These are phyloP conservation scores for Santalum album DNA, from an alignment of 164 flowering plant species.

Conservation along the genomic window DNA sequence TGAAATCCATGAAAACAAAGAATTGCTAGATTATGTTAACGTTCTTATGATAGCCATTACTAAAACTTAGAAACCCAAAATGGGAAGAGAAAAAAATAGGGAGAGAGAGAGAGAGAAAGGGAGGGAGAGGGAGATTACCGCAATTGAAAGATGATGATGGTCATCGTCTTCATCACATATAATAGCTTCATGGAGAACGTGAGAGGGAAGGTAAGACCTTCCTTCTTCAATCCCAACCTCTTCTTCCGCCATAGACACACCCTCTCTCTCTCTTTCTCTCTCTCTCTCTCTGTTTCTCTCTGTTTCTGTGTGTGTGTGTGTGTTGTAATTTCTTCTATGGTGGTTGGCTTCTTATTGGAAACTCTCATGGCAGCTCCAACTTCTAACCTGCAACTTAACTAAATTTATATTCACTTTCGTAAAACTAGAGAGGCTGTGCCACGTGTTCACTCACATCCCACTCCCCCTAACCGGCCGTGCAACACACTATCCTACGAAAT, in stretches of 20 bases:
- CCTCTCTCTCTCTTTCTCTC: background rate
- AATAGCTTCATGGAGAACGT: constrained; percentile 29
- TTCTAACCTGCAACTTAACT: constrained; percentile 43
- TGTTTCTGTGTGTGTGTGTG: background rate
- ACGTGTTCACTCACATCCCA: too few relatives aligned
- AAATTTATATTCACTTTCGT: constrained; percentile 1
- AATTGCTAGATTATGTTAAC: too few relatives aligned
- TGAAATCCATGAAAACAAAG: too few relatives aligned
- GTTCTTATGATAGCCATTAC: too few relatives aligned
- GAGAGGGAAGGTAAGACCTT: constrained; percentile 40
- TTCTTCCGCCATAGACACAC: constrained; percentile 9
- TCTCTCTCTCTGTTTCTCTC: background rate
- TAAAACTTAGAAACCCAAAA: too few relatives aligned
- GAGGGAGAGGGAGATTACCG: too few relatives aligned
- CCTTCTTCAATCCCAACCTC: constrained; percentile 35
- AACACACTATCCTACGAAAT: too few relatives aligned
- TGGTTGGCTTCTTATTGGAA: background rate
- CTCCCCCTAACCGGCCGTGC: too few relatives aligned
- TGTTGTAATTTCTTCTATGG: background rate
- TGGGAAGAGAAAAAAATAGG: too few relatives aligned
- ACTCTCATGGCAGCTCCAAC: constrained; percentile 23
- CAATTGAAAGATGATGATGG: background rate
- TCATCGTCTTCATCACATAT: constrained; percentile 13
- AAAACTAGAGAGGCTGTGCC: too few relatives aligned
- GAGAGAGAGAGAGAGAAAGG: background rate